phyloP scores from a whole-genome alignment of 192 early-diverging fungal species.

The Dimargaris cristalligena region DNA sequence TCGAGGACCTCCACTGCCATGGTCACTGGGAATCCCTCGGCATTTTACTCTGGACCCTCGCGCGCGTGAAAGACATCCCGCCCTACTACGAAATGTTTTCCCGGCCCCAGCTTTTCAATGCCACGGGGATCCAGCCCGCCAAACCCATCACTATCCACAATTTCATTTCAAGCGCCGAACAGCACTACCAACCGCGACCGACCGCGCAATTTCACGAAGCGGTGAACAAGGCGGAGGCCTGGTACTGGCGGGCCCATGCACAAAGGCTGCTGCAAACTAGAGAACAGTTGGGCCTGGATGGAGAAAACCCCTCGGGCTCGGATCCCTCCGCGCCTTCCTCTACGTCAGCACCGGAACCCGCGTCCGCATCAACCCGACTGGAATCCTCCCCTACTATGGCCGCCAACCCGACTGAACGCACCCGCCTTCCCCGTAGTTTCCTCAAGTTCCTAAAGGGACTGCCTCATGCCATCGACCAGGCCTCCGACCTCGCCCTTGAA shows the following conservation, averaged over 20 bases:
- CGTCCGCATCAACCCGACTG: conserved; percentile 8
- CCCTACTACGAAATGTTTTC: conserved; percentile 35
- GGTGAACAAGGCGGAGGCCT: conserved; percentile 35
- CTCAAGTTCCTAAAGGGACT: conserved; percentile 31
- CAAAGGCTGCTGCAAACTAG: conserved; percentile 36
- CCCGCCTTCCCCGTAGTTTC: conserved; percentile 26
- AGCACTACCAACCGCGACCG: conserved; percentile 18
- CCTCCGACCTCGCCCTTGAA: conserved; percentile 22
- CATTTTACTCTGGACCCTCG: conserved; percentile 33
- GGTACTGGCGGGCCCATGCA: conserved; percentile 41
- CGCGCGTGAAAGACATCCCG: conserved; percentile 30
- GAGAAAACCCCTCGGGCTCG: too few relatives aligned
- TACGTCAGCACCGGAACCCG: too few relatives aligned
- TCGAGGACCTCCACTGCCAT: conserved; percentile 23
- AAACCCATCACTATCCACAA: conserved; percentile 31
- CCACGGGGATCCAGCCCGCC: conserved; percentile 36
- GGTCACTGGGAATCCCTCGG: conserved; percentile 36
- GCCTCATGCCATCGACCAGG: conserved; percentile 29
- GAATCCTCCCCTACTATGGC: conserved; percentile 8
- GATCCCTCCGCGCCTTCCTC: too few relatives aligned
- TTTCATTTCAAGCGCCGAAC: conserved; percentile 25
- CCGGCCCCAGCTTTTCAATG: conserved; percentile 29
- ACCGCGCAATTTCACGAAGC: conserved; percentile 14
- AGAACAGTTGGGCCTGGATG: conserved; percentile 20
- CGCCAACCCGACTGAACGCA: conserved; percentile 18